Evolutionary conservation across 1,284 basidiomycete species (phyloP).

Genomic region (Fistulina hepatica): DNA sequence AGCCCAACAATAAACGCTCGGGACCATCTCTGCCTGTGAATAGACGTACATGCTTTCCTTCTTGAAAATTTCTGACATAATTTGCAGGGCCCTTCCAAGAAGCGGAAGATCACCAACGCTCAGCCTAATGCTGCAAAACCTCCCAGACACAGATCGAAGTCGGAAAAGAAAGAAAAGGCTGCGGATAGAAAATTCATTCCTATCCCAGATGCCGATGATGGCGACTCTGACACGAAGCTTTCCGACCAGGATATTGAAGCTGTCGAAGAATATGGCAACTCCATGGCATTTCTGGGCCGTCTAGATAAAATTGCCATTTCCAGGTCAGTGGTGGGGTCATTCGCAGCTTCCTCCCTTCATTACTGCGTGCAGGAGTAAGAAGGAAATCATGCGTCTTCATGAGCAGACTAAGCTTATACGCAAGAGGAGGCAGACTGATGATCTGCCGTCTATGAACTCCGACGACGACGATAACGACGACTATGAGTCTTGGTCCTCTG

Average conservation of each 20-base stretch:
- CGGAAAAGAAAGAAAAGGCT: constrained; percentile 47
- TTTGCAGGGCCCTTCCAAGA: constrained; percentile 29
- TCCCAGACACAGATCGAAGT: constrained; percentile 25
- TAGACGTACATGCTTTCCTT: constrained; percentile 5
- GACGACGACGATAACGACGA: constrained; percentile 42
- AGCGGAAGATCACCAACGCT: constrained; percentile 29
- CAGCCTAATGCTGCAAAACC: constrained; percentile 15
- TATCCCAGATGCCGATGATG: constrained; percentile 36
- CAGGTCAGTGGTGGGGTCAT: constrained; percentile 34
- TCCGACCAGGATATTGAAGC: constrained; percentile 56
- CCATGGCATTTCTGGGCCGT: constrained; percentile 45
- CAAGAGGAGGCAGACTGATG: constrained; percentile 32
- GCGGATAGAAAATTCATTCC: constrained; percentile 49
- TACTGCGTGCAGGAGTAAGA: constrained; percentile 56
- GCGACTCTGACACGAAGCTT: constrained; percentile 38
- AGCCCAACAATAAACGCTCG: not conserved
- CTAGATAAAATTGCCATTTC: constrained; percentile 65
- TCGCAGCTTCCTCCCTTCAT: constrained; percentile 1
- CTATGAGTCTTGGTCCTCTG: constrained; percentile 20
- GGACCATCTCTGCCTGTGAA: not conserved
- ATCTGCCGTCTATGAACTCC: constrained; percentile 56
- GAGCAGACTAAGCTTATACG: constrained; percentile 50
- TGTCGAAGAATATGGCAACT: constrained; percentile 46
- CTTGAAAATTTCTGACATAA: not conserved
- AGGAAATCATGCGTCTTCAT: constrained; percentile 55